phyloP scores from a whole-genome alignment of 192 early-diverging fungal species.

The Piromyces sp. region DNA sequence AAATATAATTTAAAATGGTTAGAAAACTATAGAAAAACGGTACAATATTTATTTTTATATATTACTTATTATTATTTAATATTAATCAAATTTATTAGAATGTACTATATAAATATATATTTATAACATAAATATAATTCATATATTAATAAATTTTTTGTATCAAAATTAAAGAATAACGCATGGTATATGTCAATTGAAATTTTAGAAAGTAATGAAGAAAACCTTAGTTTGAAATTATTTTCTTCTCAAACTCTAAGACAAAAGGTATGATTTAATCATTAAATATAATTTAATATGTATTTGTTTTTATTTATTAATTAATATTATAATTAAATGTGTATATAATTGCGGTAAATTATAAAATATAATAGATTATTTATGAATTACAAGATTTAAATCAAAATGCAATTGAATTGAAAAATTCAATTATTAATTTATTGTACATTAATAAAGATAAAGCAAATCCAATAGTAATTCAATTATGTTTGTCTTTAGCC shows the following conservation, averaged over 20 bases:
- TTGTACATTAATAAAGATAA: background rate
- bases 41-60: background rate
- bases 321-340: no score
- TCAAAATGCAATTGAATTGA: background rate
- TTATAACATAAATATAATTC: no score
- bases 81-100: no score
- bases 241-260: background rate
- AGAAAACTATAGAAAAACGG: background rate
- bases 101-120: no score
- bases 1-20: background rate
- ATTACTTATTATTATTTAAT: no score
- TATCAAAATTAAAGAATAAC: no score
- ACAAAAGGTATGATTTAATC: background rate
- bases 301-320: no score
- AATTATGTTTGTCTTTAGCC: background rate
- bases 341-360: no score
- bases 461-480: background rate
- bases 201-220: background rate
- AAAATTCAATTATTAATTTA: background rate
- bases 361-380: background rate
- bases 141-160: no score
- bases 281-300: no score
- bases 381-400: background rate
- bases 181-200: background rate
- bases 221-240: background rate